Conservation (phyloP, 2,329 filamentous ascomycete genomes). For the Ophiostoma piceae region DNA sequence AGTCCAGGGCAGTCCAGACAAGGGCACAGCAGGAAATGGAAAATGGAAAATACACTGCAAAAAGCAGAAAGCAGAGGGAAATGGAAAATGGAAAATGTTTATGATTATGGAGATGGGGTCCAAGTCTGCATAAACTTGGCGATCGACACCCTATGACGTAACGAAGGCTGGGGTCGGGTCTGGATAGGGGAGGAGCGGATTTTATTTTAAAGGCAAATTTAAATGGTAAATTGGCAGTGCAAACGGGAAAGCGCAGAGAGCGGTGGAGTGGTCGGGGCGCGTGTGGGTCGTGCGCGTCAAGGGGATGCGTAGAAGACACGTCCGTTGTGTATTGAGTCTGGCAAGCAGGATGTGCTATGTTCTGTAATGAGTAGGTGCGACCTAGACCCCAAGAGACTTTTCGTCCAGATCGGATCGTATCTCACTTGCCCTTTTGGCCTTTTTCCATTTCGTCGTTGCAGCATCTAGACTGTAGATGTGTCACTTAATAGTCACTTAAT, state of each 20-base stretch:
- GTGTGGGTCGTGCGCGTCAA: slow-evolving; percentile 8
- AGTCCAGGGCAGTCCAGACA: neutral
- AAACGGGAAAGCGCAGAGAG: slow-evolving; percentile 5
- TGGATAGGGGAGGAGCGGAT: slow-evolving; percentile 3
- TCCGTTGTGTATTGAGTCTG: no score
- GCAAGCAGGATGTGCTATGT: no score
- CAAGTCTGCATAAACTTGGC: slow-evolving; percentile 19
- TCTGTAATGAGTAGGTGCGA: neutral
- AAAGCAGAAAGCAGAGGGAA: neutral
- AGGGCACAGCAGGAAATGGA: neutral
- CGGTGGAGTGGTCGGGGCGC: slow-evolving; percentile 12
- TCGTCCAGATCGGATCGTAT: neutral
- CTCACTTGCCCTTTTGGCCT: neutral
- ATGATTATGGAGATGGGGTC: neutral
- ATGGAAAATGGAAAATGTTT: neutral
- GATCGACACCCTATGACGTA: slow-evolving; percentile 27
- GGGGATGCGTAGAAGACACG: neutral
- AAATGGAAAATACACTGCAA: neutral
- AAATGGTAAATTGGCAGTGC: neutral
- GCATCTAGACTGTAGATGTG: neutral
- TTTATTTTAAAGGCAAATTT: neutral
- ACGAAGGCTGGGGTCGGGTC: slow-evolving; percentile 6
- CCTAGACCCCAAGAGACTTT: neutral
- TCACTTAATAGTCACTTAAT: no score
- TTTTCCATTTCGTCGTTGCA: neutral